Evolutionary conservation across 2,329 filamentous ascomycete species (phyloP).

Genomic region (Alternaria ventricosa): DNA sequence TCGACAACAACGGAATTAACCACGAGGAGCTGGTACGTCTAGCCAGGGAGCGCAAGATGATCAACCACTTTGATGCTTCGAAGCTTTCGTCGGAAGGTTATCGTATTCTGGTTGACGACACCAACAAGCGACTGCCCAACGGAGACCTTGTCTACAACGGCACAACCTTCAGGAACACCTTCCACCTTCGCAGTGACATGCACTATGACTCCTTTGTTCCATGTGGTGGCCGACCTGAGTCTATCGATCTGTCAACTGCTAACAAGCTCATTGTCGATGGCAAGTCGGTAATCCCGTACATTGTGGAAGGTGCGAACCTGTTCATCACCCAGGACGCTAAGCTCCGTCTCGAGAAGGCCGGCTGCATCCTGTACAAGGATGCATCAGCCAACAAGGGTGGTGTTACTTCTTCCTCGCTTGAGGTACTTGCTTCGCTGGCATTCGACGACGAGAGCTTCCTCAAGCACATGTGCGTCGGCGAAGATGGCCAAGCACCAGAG

Average conservation of each 20-base stretch:
- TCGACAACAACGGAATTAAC: constrained; percentile 89
- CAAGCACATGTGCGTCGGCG: constrained; percentile 88
- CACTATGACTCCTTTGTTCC: constrained; percentile 91
- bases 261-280: constrained; percentile 88
- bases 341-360: constrained; percentile 91
- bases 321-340: constrained; percentile 99
- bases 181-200: constrained; percentile 79
- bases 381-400: constrained; percentile 98
- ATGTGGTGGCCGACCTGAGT: constrained; percentile 94
- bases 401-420: constrained; percentile 94
- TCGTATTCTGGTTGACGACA: constrained; percentile 90
- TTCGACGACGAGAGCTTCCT: constrained; percentile 91
- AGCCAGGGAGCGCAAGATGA: constrained; percentile 87
- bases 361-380: constrained; percentile 95
- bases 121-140: constrained; percentile 82
- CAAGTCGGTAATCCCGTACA: constrained; percentile 87
- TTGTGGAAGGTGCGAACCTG: constrained; percentile 96
- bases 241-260: constrained; percentile 89
- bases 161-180: constrained; percentile 95
- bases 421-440: constrained; percentile 91
- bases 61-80: constrained; percentile 80
- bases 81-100: constrained; percentile 91
- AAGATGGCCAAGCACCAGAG: constrained; percentile 77
- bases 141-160: constrained; percentile 91
- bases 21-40: constrained; percentile 82